Conservation (phyloP, 208 protist species). For the Leishmania aethiopica region DNA sequence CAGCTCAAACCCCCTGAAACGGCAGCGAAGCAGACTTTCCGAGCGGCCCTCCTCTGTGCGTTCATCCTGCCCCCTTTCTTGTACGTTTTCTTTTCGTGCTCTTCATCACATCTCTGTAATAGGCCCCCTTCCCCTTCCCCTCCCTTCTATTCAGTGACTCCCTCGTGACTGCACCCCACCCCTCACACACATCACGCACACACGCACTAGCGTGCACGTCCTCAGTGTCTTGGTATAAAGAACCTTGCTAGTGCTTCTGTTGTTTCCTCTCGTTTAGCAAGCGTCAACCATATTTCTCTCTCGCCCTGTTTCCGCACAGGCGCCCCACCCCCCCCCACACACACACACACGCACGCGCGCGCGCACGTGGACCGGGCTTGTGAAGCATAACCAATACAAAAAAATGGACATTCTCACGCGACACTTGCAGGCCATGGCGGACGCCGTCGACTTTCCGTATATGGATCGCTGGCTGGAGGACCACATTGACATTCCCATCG, state of each 20-base stretch:
- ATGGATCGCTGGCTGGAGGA: slow-evolving; percentile 37
- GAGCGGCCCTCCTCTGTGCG: not conserved
- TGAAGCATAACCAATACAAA: not conserved
- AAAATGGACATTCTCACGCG: slow-evolving; percentile 33
- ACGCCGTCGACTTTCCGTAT: slow-evolving; percentile 26
- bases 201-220: not conserved
- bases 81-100: not conserved
- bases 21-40: no score
- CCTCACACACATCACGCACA: not conserved
- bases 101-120: not conserved
- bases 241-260: not conserved
- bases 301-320: not conserved
- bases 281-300: not conserved
- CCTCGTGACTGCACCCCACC: no score
- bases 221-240: not conserved
- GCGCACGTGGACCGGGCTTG: not conserved
- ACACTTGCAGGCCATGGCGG: slow-evolving; percentile 26
- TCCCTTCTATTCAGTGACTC: not conserved
- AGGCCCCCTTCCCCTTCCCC: not conserved
- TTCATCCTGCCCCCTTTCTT: no score
- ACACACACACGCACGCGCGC: not conserved
- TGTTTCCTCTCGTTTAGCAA: not conserved
- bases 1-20: not conserved
- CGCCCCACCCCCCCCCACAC: no score
- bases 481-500: slow-evolving; percentile 50